phyloP scores from a whole-genome alignment of 2,329 filamentous ascomycete genomes.

The Aspergillus awamori region DNA sequence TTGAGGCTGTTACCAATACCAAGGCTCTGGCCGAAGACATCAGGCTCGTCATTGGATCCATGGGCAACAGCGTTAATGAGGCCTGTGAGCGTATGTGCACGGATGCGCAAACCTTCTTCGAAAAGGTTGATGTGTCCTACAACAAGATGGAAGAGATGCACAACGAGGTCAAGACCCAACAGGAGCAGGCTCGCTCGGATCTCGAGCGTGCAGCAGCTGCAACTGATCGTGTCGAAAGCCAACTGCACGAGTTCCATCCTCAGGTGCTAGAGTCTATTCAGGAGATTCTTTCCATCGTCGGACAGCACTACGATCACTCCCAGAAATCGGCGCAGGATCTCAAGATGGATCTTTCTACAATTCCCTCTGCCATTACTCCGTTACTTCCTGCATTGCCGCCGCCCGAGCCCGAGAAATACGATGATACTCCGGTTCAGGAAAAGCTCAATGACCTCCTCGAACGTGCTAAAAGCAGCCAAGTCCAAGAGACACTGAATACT shows the following conservation, averaged over 20 bases:
- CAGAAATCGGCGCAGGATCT: constrained; percentile 67
- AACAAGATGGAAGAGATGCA: constrained; percentile 73
- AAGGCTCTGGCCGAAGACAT: constrained; percentile 85
- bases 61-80: constrained; percentile 78
- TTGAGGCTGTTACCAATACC: constrained; percentile 72
- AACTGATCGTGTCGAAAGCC: constrained; percentile 75
- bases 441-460: constrained; percentile 57
- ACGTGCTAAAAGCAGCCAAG: constrained; percentile 50
- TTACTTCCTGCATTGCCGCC: constrained; percentile 57
- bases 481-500: constrained; percentile 61
- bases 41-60: constrained; percentile 80
- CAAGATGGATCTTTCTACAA: constrained; percentile 57
- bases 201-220: constrained; percentile 72
- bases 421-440: constrained; percentile 60
- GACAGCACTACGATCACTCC: constrained; percentile 85
- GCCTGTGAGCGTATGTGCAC: constrained; percentile 84
- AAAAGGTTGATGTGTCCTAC: constrained; percentile 77
- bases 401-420: constrained; percentile 62
- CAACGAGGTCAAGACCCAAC: constrained; percentile 72
- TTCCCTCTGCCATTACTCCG: constrained; percentile 57
- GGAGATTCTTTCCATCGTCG: constrained; percentile 80
- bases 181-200: constrained; percentile 79
- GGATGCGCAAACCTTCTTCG: constrained; percentile 84
- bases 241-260: constrained; percentile 81
- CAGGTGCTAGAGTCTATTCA: constrained; percentile 84